Conservation (phyloP, 2,329 filamentous ascomycete genomes). For the Colletotrichum sp. region DNA sequence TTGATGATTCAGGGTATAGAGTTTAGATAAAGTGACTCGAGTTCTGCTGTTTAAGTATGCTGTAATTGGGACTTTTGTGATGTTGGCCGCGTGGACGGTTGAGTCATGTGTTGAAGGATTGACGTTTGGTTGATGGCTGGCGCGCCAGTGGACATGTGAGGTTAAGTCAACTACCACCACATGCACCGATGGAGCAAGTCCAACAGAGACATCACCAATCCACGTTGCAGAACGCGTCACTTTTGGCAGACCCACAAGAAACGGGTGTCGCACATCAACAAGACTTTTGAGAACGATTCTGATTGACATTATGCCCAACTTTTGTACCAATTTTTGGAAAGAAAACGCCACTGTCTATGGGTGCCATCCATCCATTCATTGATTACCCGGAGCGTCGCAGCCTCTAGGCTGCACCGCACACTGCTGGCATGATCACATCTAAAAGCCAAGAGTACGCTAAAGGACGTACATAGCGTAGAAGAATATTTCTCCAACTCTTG, state of each 20-base stretch:
- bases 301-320: neutral
- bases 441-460: conserved; percentile 19
- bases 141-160: neutral
- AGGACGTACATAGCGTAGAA: conserved; percentile 19
- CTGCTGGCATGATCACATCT: conserved; percentile 16
- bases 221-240: neutral
- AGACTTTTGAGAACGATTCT: neutral
- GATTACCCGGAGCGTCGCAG: conserved; percentile 3
- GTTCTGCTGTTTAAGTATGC: neutral
- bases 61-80: neutral
- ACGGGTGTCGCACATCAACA: neutral
- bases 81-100: neutral
- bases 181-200: neutral
- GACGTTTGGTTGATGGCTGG: neutral
- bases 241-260: neutral
- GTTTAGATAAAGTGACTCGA: neutral
- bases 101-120: neutral
- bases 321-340: conserved; percentile 2
- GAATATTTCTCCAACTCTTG: conserved; percentile 6
- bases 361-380: conserved; percentile 16
- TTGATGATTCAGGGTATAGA: neutral
- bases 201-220: neutral
- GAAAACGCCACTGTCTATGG: conserved; percentile 19
- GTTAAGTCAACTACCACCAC: neutral
- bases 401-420: conserved; percentile 7